Evolutionary conservation across 23 red algal species (phyloP).

Genomic region (Gracilariopsis chorda): DNA sequence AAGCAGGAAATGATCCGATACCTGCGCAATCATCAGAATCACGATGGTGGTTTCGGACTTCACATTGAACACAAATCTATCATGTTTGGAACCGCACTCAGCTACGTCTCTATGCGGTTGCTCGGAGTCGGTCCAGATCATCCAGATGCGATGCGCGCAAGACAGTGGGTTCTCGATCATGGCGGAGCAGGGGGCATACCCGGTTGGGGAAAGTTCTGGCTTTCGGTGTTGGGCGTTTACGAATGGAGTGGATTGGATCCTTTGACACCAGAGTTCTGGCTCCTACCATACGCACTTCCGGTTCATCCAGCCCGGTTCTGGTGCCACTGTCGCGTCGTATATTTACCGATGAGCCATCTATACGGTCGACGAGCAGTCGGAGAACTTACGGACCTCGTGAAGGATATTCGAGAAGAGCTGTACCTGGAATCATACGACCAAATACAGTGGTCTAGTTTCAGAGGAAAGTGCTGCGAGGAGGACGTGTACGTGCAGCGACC

Average conservation of each 20-base stretch:
- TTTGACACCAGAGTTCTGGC: slow-evolving; percentile 97
- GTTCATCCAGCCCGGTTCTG: slow-evolving; percentile 92
- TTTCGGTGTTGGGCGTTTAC: slow-evolving; percentile 85
- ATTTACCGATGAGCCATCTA: slow-evolving; percentile 95
- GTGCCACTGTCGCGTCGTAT: slow-evolving; percentile 95
- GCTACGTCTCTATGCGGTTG: slow-evolving; percentile 90
- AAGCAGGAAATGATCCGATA: slow-evolving; percentile 89
- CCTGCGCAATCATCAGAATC: slow-evolving; percentile 78
- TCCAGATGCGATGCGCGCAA: slow-evolving; percentile 16
- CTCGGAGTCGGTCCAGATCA: slow-evolving; percentile 78
- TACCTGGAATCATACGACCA: slow-evolving; percentile 75
- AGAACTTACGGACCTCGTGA: slow-evolving; percentile 50
- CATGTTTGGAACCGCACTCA: slow-evolving; percentile 88
- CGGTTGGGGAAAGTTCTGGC: slow-evolving; percentile 99
- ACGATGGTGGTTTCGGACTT: slow-evolving; percentile 93
- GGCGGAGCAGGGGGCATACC: slow-evolving; percentile 91
- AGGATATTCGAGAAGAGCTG: slow-evolving; percentile 79
- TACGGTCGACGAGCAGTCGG: slow-evolving; percentile 84
- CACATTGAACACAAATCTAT: slow-evolving; percentile 94
- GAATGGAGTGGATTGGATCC: slow-evolving; percentile 92
- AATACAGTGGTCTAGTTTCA: slow-evolving; percentile 71
- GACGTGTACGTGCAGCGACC: slow-evolving; percentile 93
- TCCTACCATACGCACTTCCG: slow-evolving; percentile 88
- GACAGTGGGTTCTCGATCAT: slow-evolving; percentile 74
- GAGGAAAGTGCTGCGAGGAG: slow-evolving; percentile 72